Conservation (phyloP, 1,284 basidiomycete species). For the Vanrija sp. region DNA sequence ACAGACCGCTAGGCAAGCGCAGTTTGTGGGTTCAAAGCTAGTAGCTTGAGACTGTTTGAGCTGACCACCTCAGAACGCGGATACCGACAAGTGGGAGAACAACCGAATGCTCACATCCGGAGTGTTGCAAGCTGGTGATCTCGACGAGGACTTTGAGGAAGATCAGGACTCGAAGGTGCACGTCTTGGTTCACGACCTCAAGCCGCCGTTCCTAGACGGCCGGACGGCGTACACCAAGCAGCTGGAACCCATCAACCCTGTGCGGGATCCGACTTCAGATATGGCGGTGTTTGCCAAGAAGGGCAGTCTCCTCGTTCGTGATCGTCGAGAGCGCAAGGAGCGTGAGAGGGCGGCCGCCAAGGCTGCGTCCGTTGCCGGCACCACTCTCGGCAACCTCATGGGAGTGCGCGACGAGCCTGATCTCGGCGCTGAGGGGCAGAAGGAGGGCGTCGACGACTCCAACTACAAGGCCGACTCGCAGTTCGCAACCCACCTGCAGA, state of each 20-base stretch:
- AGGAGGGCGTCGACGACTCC: slow-evolving; percentile 59
- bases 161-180: slow-evolving; percentile 94
- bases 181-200: slow-evolving; percentile 93
- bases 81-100: slow-evolving; percentile 97
- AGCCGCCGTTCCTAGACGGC: slow-evolving; percentile 96
- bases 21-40: slow-evolving; percentile 64
- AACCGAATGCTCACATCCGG: slow-evolving; percentile 96
- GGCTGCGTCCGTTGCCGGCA: slow-evolving; percentile 86
- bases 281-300: slow-evolving; percentile 95
- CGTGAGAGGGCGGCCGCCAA: slow-evolving; percentile 91
- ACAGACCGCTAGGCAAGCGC: slow-evolving; percentile 85
- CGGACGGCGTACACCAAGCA: slow-evolving; percentile 95
- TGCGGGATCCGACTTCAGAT: slow-evolving; percentile 88
- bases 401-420: slow-evolving; percentile 90
- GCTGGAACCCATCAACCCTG: slow-evolving; percentile 93
- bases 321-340: slow-evolving; percentile 93
- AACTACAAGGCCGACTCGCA: slow-evolving; percentile 92
- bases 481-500: slow-evolving; percentile 87
- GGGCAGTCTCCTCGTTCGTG: slow-evolving; percentile 85
- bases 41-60: neutral
- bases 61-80: slow-evolving; percentile 68
- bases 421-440: slow-evolving; percentile 56
- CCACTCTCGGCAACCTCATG: slow-evolving; percentile 91
- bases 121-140: slow-evolving; percentile 74
- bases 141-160: slow-evolving; percentile 87